Evolutionary conservation across 2,329 filamentous ascomycete genomes (phyloP).

Genomic region (Hymenoscyphus albidus): DNA sequence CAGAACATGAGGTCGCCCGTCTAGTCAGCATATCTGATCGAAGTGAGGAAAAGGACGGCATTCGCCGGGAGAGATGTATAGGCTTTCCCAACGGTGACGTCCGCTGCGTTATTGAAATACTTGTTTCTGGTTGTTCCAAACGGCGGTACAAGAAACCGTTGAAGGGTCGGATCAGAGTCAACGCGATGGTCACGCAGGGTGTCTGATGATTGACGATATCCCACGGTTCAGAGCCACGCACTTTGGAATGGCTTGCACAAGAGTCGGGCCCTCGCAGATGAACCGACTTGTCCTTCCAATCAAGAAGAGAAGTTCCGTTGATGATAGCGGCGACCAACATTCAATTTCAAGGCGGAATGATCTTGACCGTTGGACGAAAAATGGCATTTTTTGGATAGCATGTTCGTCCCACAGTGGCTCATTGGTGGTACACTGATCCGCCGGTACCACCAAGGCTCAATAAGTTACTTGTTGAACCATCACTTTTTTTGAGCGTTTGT

Average conservation of each 20-base stretch:
- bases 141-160: constrained; percentile 1
- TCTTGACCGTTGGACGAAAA: not conserved
- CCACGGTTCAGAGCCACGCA: not conserved
- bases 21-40: not conserved
- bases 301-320: not conserved
- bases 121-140: not conserved
- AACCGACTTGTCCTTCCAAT: not conserved
- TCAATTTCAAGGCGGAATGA: not conserved
- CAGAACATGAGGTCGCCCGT: not conserved
- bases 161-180: not conserved
- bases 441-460: constrained; percentile 2
- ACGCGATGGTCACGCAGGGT: not conserved
- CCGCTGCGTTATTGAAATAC: not conserved
- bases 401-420: not conserved
- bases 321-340: not conserved
- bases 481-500: not conserved
- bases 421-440: not conserved
- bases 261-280: not conserved
- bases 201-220: constrained; percentile 3
- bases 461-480: not conserved
- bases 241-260: not conserved
- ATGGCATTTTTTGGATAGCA: too few species aligned
- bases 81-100: not conserved
- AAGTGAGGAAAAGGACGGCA: not conserved
- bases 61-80: not conserved